Evolutionary conservation across 768 basidiomycete species (phyloP), one percentile per base, ranked within the genome.

Genomic region (Naganishia kalamii): DNA sequence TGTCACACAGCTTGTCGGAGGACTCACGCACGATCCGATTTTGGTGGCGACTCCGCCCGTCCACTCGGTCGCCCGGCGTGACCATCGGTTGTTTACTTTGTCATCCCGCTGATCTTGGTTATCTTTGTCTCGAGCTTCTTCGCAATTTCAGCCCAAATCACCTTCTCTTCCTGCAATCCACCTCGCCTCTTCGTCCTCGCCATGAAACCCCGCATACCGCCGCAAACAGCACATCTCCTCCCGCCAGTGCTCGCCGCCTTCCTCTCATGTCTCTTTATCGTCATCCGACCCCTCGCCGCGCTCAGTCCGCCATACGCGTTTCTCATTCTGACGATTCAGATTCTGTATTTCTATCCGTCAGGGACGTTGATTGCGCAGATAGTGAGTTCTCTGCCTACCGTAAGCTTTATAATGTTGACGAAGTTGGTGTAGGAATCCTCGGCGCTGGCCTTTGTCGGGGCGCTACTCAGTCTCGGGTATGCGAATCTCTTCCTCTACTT

Each of bases 321-420:
- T 21, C 47, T 68, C 32, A 52, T 57, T 25, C 52, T 57, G 30
- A 68, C 66, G 25, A 46, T 68, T 21, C 54, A 54, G 47, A 59
- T 62, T 30, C 51, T 68, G 21, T 68, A 68, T 41, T 68, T 63
- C 30, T 63, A 63, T 35, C 66, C 66, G 3, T 63, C 66, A 10
- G 66, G 66, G 17, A 52, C 66, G 1, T 62, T 64, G 17, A 49
- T 48, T 15, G 37, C 62, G 12, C 57, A 63, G 54, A 33, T 68
- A 35, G n/a, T n/a, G n/a, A n/a, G n/a, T n/a, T n/a, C n/a, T n/a
- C n/a, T n/a, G n/a, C n/a, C n/a, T n/a, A n/a, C n/a, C n/a, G n/a
- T n/a, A n/a, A n/a, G n/a, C n/a, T n/a, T n/a, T n/a, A n/a, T n/a
- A n/a, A n/a, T n/a, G n/a, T n/a, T n/a, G n/a, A n/a, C n/a, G n/a